These are phyloP conservation scores for Emmonsiellopsis sp. DNA, from an alignment of 2,329 filamentous ascomycete species.

Conservation along the genomic window DNA sequence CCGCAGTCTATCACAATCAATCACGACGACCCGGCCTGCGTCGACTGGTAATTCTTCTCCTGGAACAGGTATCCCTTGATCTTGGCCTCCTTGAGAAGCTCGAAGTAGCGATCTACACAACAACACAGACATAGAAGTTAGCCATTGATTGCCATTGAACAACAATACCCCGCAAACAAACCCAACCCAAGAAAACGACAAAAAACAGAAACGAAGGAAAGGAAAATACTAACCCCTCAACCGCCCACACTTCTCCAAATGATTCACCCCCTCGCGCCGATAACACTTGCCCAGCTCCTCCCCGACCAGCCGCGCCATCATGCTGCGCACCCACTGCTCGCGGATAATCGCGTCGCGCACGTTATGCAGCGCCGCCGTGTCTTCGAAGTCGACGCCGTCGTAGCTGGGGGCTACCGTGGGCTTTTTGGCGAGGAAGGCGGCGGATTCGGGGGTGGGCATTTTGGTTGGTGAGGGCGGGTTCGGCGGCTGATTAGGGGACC, in stretches of 20 bases:
- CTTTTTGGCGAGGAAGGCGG: conserved; percentile 54
- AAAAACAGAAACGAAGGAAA: not conserved
- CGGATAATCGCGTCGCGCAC: conserved; percentile 57
- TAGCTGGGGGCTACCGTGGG: conserved; percentile 57
- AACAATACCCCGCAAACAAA: not conserved
- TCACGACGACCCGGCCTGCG: conserved; percentile 12
- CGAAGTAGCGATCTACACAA: conserved; percentile 54
- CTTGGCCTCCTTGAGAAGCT: conserved; percentile 53
- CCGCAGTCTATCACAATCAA: not conserved
- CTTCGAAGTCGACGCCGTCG: conserved; percentile 57
- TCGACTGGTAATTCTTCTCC: conserved; percentile 52
- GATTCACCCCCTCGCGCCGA: conserved; percentile 54
- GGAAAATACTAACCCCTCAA: conserved; percentile 47
- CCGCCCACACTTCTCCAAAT: conserved; percentile 58
- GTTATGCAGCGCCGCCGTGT: conserved; percentile 53
- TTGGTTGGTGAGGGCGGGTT: conserved; percentile 11
- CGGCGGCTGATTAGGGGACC: not conserved
- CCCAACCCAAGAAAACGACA: not conserved
- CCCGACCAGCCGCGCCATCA: conserved; percentile 57
- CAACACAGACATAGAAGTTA: not conserved
- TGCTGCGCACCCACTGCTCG: conserved; percentile 59
- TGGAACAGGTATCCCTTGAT: conserved; percentile 54
- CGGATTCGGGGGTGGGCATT: conserved; percentile 59
- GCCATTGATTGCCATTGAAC: not conserved
- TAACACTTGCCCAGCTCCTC: conserved; percentile 62